Base-by-base conservation (phyloP, 176 grass and related monocot species). In the Musa beccarii region DNA sequence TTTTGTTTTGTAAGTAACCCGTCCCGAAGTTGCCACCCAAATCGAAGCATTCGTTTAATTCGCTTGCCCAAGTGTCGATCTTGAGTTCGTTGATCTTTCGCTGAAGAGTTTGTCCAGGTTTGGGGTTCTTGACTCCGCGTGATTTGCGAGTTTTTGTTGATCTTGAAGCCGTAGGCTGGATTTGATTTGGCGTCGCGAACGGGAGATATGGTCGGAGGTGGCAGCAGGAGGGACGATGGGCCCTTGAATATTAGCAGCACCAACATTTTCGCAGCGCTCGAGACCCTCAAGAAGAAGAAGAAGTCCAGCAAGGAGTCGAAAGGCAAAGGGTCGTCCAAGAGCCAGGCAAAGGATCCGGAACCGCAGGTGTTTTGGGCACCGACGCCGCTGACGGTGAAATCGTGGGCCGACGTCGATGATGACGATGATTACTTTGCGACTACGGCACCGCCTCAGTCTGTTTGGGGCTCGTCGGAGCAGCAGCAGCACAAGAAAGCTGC, bases 251-350 rank as follows among this genome's bases (percentile, higher is more conserved):
- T 72, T 24, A 53, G 29, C 20, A 72, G 69, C 29, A 72, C 19
- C 49, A 72, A 72, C 69, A 50, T 72, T 51, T 72, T 72, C 69
- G 69, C 69, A 0, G 69, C 69, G 50, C 69, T 72, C 49, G 69
- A 72, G 69, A 72, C 69, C 50, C 69, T 72, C 17, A 70, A 70
- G 17, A 72, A 53, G 69, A 72, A 53, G 19, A 72, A 72, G 69
- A 72, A 72, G 69, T 72, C 69, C 49, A 49, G 52, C n/a, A 71
- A 71, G 43, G 68, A 71, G 20, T 26, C 62, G 43, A 72, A 72
- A 49, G 52, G 69, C 69, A 72, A 72, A 21, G 69, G 69, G 50
- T 28, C 69, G 49, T 72, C 69, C 50, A 53, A 53, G 49, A 72
- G 51, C 10, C 69, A 24, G n/a, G n/a, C 49, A 10, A 72, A 72